A percentile compares a stretch with the other conserved stretches of the same genome.
Evolutionary conservation across 2,329 filamentous ascomycete species (phyloP).

Genomic region (Trichoderma pleuroti): DNA sequence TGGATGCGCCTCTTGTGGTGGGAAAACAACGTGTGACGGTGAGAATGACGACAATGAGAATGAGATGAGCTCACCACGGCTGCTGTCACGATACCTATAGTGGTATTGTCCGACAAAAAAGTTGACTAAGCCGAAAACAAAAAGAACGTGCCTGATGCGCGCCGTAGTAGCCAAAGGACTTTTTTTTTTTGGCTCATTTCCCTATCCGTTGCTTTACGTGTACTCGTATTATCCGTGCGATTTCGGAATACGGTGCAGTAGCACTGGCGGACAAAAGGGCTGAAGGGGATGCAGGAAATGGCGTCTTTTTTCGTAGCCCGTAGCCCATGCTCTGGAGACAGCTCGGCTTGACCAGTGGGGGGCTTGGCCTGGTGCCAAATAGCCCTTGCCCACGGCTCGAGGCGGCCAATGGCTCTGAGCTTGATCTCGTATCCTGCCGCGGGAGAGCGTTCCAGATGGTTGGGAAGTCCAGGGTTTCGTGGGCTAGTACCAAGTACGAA

Average conservation of each 20-base stretch:
- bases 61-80: neutral
- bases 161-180: neutral
- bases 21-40: neutral
- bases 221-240: too few species aligned
- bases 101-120: neutral
- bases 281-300: neutral
- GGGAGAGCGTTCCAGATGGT: neutral
- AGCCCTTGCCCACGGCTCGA: neutral
- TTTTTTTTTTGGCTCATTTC: too few species aligned
- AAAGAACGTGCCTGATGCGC: neutral
- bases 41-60: neutral
- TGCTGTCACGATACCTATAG: neutral
- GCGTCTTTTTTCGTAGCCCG: neutral
- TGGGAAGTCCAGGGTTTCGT: neutral
- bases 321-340: neutral
- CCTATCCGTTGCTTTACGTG: too few species aligned
- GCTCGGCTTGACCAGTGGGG: neutral
- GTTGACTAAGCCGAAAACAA: neutral
- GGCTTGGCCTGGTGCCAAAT: neutral
- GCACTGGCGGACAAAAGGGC: neutral
- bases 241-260: too few species aligned
- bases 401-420: constrained; percentile 7
- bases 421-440: constrained; percentile 10
- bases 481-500: neutral
- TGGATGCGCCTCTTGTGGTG: neutral